Evolutionary conservation across 768 basidiomycete species (phyloP).

Genomic region (Kockovaella imperatae): DNA sequence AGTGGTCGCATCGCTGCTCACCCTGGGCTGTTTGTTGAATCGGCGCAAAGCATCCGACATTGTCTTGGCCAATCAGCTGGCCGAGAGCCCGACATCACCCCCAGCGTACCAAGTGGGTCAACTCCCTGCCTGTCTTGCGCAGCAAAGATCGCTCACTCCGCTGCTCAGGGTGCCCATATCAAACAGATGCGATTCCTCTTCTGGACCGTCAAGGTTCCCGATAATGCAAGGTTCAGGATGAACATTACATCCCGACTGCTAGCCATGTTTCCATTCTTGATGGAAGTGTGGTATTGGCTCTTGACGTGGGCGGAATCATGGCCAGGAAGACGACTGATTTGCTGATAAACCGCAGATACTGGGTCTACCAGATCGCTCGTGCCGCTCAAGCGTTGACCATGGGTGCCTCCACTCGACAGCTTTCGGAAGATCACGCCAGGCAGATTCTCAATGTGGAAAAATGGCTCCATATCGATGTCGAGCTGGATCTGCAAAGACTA

Average conservation of each 20-base stretch:
- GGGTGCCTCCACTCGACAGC: slow-evolving; percentile 19
- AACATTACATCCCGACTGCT: slow-evolving; percentile 22
- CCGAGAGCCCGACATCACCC: background rate
- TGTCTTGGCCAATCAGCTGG: slow-evolving; percentile 15
- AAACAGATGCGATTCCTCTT: slow-evolving; percentile 18
- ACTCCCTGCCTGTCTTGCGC: background rate
- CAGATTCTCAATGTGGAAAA: slow-evolving; percentile 22
- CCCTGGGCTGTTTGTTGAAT: slow-evolving; percentile 26
- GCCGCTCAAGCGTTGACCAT: slow-evolving; percentile 34
- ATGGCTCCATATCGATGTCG: slow-evolving; percentile 25
- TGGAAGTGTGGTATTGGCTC: slow-evolving; percentile 40
- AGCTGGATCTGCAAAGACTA: slow-evolving; percentile 22
- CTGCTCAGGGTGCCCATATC: no score
- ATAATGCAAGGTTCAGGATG: slow-evolving; percentile 25
- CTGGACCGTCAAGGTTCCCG: slow-evolving; percentile 22
- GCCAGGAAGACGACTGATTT: background rate
- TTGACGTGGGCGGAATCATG: slow-evolving; percentile 22
- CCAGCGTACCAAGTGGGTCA: slow-evolving; percentile 1
- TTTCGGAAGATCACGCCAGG: slow-evolving; percentile 27
- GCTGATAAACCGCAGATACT: slow-evolving; percentile 16
- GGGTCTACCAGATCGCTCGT: slow-evolving; percentile 34
- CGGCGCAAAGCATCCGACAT: slow-evolving; percentile 22
- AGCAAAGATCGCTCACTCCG: no score
- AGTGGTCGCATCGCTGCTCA: slow-evolving; percentile 32
- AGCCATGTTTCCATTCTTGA: slow-evolving; percentile 33